Percentiles rank a stretch among this genome's conserved stretches.
Conservation (phyloP, 257 asterid species). For the Gentiana dahurica region DNA sequence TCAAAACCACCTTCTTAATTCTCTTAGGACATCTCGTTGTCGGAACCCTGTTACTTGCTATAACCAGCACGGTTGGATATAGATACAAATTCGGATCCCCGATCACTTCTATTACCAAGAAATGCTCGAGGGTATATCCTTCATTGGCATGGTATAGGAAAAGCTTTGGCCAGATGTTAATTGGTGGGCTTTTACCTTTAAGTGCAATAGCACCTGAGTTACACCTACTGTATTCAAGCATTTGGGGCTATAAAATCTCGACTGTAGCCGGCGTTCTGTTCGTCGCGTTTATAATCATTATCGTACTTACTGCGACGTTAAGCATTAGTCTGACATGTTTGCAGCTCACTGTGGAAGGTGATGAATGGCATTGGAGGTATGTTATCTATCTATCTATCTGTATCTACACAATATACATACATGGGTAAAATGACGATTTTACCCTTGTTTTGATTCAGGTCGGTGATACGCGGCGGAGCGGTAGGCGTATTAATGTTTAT, state of each 20-base stretch:
- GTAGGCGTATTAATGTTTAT: slow-evolving; percentile 58
- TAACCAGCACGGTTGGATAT: slow-evolving; percentile 58
- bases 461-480: slow-evolving; percentile 73
- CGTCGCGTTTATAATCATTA: slow-evolving; percentile 40
- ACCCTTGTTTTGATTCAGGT: slow-evolving; percentile 37
- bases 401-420: not conserved
- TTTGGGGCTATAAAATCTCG: slow-evolving; percentile 78
- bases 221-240: slow-evolving; percentile 54
- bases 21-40: slow-evolving; percentile 33
- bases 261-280: slow-evolving; percentile 42
- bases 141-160: slow-evolving; percentile 49
- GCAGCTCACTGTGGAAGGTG: slow-evolving; percentile 69
- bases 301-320: slow-evolving; percentile 42
- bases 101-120: slow-evolving; percentile 39
- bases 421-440: not conserved
- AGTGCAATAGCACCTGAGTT: slow-evolving; percentile 68
- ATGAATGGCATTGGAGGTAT: slow-evolving; percentile 92
- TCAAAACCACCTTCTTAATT: slow-evolving; percentile 46
- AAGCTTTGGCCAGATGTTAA: slow-evolving; percentile 63
- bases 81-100: slow-evolving; percentile 32
- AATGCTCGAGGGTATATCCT: slow-evolving; percentile 45
- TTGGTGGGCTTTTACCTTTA: slow-evolving; percentile 77
- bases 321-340: slow-evolving; percentile 67
- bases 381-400: slow-evolving; percentile 1
- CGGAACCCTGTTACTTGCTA: slow-evolving; percentile 51